Conservation (phyloP, 345 rosid genomes). For the Firmiana major region DNA sequence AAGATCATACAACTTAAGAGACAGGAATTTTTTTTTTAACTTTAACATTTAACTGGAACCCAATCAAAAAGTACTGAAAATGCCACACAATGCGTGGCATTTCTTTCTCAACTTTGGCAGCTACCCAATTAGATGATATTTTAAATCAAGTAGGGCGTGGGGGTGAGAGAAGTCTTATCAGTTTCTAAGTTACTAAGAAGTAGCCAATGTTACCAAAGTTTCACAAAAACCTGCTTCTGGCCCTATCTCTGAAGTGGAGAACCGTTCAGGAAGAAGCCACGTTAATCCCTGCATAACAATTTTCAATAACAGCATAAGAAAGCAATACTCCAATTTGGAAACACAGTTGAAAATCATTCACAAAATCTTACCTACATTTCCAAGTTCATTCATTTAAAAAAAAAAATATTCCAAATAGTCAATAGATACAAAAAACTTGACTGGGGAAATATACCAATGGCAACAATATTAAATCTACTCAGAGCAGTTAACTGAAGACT, state of each 20-base stretch:
- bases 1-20: neutral
- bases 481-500: neutral
- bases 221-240: conserved; percentile 99
- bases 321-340: neutral
- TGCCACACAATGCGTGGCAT: neutral
- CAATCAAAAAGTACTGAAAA: neutral
- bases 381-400: neutral
- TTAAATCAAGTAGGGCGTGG: neutral
- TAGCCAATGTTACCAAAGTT: conserved; percentile 76
- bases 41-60: neutral
- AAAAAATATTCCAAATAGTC: neutral
- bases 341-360: neutral
- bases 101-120: neutral
- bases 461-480: neutral
- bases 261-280: conserved; percentile 91
- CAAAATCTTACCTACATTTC: neutral
- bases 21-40: neutral
- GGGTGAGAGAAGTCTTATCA: conserved; percentile 7
- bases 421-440: neutral
- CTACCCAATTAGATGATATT: neutral
- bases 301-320: conserved; percentile 16
- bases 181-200: conserved; percentile 36
- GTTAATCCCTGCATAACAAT: conserved; percentile 71
- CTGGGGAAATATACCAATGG: too few species aligned
- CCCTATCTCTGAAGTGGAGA: conserved; percentile 87